Evolutionary conservation across 1,284 basidiomycete species (phyloP), one percentile per base, ranked within the genome.

Genomic region (Trametes polyzona): DNA sequence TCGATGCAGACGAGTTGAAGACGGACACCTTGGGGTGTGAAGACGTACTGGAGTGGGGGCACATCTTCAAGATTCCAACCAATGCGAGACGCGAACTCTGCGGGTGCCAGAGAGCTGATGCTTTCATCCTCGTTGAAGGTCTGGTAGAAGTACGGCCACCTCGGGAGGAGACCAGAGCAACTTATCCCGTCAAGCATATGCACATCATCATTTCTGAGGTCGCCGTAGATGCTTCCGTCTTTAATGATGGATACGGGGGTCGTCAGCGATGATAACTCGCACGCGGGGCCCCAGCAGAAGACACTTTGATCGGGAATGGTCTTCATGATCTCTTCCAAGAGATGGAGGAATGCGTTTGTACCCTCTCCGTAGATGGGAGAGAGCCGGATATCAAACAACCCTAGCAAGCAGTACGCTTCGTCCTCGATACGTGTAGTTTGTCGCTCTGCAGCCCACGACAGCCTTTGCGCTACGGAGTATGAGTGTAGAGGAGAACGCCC

Each of bases 381-480:
- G 29, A 83, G 64, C 61, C 90, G 87, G 26, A 82, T 65, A 41
- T 83, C 72, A 65, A 84, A 78, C 41, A 91, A 77, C 77, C 83
- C 81, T 32, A 87, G 66, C 6, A 90, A 67, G 8, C 24, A 35
- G 32, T 47, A 47, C 21, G 44, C 32, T 11, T 29, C 11, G 44
- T 47, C 44, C 30, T 47, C 44, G n/a, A 12, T 17, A 6, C 2
- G 14, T 3, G 12, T 47, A 8, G 30, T 32, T 17, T 46, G 9
- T 9, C 43, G 43, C 29, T 9, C 23, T 17, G 43, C 33, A 4
- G 33, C 33, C 33, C 33, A 35, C 33, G 33, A 7, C 33, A 35
- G 11, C 7, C 33, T 6, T 16, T 16, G 3, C 43, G 43, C 43
- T 5, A 46, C 43, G 43, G 27, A 17, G 4, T 19, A 27, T 3